A percentile compares a stretch with the other conserved stretches of the same genome.
Conservation (phyloP, 208 protist species). For the Leishmania turanica region DNA sequence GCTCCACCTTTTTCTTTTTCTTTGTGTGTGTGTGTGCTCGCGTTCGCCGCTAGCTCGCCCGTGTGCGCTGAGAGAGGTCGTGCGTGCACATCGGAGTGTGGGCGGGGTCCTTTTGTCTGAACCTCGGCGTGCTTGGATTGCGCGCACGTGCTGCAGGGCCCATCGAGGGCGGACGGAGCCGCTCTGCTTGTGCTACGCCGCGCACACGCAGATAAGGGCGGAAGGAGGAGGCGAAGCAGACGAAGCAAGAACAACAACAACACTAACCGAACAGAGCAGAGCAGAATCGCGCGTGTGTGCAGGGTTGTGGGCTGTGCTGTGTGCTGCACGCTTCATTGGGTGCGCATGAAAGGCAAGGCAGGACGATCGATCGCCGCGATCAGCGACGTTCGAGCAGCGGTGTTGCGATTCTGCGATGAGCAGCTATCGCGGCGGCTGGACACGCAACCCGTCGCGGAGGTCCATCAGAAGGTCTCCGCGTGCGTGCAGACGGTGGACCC, state of each 20-base stretch:
- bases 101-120: background rate
- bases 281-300: background rate
- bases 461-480: conserved; percentile 39
- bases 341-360: conserved; percentile 12
- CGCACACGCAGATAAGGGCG: background rate
- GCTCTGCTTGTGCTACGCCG: background rate
- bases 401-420: conserved; percentile 25
- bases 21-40: background rate
- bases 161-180: background rate
- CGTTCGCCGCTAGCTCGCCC: background rate
- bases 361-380: conserved; percentile 1
- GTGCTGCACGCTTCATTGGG: background rate
- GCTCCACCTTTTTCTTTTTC: too few relatives aligned
- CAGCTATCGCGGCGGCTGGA: conserved; percentile 23
- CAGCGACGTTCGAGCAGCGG: conserved; percentile 21
- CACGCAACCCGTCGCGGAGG: conserved; percentile 51
- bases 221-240: background rate
- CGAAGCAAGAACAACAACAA: background rate
- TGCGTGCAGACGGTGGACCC: conserved; percentile 60
- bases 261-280: background rate
- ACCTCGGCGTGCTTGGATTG: background rate
- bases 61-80: too few relatives aligned
- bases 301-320: background rate
- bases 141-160: background rate
- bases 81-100: background rate